These are phyloP conservation scores for Candida stauntonica DNA, from an alignment of 805 yeast genomes.

Conservation along the genomic window DNA sequence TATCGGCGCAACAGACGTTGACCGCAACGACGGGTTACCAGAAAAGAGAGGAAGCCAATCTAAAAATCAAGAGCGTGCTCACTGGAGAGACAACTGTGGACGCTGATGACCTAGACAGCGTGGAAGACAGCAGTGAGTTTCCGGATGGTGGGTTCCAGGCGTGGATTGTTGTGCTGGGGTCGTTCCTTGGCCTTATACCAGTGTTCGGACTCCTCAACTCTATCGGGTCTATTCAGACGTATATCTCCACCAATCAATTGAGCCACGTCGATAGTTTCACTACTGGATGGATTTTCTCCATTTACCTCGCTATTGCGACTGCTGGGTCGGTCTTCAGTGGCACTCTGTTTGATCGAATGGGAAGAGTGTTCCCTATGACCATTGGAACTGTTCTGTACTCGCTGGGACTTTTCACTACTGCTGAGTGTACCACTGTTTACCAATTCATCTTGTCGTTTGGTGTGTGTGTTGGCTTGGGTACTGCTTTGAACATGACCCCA, in stretches of 20 bases:
- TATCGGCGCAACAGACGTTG: neutral
- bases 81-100: constrained; percentile 5
- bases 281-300: constrained; percentile 61
- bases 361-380: constrained; percentile 43
- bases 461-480: constrained; percentile 52
- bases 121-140: constrained; percentile 26
- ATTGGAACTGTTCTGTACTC: constrained; percentile 43
- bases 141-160: constrained; percentile 59
- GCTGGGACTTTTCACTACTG: constrained; percentile 53
- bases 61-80: constrained; percentile 9
- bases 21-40: constrained; percentile 10
- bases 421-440: constrained; percentile 47
- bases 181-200: constrained; percentile 54
- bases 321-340: constrained; percentile 53
- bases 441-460: constrained; percentile 63
- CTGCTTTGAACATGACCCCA: constrained; percentile 59
- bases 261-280: constrained; percentile 43
- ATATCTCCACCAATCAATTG: constrained; percentile 52
- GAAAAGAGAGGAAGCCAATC: constrained; percentile 2
- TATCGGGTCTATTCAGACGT: constrained; percentile 62
- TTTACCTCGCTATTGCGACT: constrained; percentile 49
- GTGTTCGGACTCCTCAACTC: constrained; percentile 58
- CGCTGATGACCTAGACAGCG: constrained; percentile 5
- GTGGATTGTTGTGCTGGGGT: constrained; percentile 54
- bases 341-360: constrained; percentile 58